Base-by-base conservation (phyloP, 768 basidiomycete species). In the Myochromella boudieri region DNA sequence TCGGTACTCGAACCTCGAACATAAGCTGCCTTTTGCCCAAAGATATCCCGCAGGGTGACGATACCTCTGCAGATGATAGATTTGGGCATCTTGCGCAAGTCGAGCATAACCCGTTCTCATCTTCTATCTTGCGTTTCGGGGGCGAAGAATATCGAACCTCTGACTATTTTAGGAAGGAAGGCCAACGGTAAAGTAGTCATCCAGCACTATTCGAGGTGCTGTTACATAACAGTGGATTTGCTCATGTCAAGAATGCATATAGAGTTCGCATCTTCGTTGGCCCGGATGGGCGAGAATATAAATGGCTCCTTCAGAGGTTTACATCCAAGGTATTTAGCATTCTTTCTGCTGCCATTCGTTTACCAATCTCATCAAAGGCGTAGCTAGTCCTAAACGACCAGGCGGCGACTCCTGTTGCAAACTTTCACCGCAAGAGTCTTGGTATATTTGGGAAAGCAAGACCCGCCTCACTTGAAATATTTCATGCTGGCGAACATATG, bases 121-220 rank as follows among this genome's bases (percentile, higher is more conserved):
- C 65, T 1, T 60, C 65, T 4, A 61, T 44, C 26, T 55, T 71
- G 24, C 57, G 60, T 3, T 58, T 66, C 22, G 43, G 57, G 5
- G 66, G 59, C 2, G 32, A 42, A 14, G 62, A 60, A 10, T 46
- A 66, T 38, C 42, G 51, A 8, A 58, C 64, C 1, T 41, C 44
- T n/a, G 43, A 52, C 1, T 68, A 65, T 28, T 58, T 63, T 36
- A 46, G 54, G 33, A 63, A 53, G 46, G 37, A 37, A 3, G 55
- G 7, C n/a, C n/a, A n/a, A n/a, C n/a, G n/a, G n/a, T n/a, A n/a
- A n/a, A n/a, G n/a, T n/a, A n/a, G n/a, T n/a, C n/a, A n/a, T n/a
- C n/a, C n/a, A n/a, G n/a, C n/a, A n/a, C n/a, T n/a, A n/a, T n/a
- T n/a, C n/a, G n/a, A n/a, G n/a, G n/a, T n/a, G n/a, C n/a, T n/a